These are phyloP conservation scores for Triglochin maritima DNA, from an alignment of 106 monocot genomes.

Conservation along the genomic window DNA sequence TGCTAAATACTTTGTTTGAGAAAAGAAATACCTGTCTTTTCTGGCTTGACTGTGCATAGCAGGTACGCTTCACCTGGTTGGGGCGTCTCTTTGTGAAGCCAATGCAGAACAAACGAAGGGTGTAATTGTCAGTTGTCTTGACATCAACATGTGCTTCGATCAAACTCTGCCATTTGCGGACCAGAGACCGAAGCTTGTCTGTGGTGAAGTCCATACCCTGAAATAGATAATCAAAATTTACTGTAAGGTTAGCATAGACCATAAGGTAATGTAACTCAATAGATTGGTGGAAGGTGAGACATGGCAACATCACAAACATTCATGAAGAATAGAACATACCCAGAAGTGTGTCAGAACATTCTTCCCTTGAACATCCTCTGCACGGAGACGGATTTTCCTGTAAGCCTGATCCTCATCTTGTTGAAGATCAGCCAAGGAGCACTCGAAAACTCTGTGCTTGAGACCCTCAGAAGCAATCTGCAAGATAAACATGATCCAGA, in stretches of 20 bases:
- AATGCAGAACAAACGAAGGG: conserved; percentile 18
- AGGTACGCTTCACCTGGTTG: conserved; percentile 16
- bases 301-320: not conserved
- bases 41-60: conserved; percentile 21
- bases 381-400: conserved; percentile 79
- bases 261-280: too few relatives aligned
- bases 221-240: not conserved
- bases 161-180: conserved; percentile 76
- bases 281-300: not conserved
- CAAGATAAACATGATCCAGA: not conserved
- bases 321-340: conserved; percentile 29
- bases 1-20: not conserved
- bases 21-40: conserved; percentile 15
- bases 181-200: conserved; percentile 76
- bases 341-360: conserved; percentile 88
- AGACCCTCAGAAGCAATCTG: conserved; percentile 90
- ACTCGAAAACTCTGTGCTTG: conserved; percentile 84
- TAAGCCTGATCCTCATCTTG: conserved; percentile 75
- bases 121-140: conserved; percentile 36
- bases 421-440: conserved; percentile 72
- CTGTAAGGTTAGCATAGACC: not conserved
- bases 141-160: conserved; percentile 92
- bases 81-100: conserved; percentile 22
- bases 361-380: conserved; percentile 81
- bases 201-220: conserved; percentile 84